A percentile compares a stretch with the other conserved stretches of the same genome.
Evolutionary conservation across 176 grass and related monocot genomes (phyloP).

Genomic region (Ananas comosus): DNA sequence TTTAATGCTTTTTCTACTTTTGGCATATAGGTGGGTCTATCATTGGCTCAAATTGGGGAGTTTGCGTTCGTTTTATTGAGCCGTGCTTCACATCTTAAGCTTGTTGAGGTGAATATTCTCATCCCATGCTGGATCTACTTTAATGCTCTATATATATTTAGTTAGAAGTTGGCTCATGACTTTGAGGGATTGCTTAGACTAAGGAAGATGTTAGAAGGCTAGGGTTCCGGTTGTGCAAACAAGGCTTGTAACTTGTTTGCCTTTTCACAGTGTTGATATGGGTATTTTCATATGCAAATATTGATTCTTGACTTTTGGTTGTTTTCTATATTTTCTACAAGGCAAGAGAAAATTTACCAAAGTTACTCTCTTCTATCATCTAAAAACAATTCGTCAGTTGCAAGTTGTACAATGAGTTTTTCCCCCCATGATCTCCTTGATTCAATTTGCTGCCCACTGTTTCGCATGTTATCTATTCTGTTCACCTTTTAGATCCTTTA

Average conservation of each 20-base stretch:
- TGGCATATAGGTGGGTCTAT: constrained; percentile 59
- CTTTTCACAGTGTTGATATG: no score
- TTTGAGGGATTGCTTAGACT: background rate
- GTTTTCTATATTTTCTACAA: background rate
- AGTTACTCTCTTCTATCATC: background rate
- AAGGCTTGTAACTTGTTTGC: no score
- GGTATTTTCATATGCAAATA: no score
- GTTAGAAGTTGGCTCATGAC: background rate
- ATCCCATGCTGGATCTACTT: constrained; percentile 1
- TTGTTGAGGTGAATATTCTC: constrained; percentile 69
- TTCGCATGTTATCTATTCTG: background rate
- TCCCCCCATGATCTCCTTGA: background rate
- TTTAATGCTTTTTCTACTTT: constrained; percentile 1
- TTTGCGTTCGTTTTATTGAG: constrained; percentile 98
- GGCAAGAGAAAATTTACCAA: background rate
- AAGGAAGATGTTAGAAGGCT: background rate
- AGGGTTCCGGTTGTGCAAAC: background rate
- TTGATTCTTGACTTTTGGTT: no score
- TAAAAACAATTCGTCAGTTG: background rate
- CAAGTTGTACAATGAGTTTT: background rate
- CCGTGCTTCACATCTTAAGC: constrained; percentile 94
- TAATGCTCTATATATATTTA: no score
- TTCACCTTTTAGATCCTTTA: background rate
- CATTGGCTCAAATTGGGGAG: constrained; percentile 99
- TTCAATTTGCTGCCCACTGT: background rate